These are phyloP conservation scores for Warburgia ugandensis DNA, from an alignment of 164 flowering plant genomes.

Conservation along the genomic window DNA sequence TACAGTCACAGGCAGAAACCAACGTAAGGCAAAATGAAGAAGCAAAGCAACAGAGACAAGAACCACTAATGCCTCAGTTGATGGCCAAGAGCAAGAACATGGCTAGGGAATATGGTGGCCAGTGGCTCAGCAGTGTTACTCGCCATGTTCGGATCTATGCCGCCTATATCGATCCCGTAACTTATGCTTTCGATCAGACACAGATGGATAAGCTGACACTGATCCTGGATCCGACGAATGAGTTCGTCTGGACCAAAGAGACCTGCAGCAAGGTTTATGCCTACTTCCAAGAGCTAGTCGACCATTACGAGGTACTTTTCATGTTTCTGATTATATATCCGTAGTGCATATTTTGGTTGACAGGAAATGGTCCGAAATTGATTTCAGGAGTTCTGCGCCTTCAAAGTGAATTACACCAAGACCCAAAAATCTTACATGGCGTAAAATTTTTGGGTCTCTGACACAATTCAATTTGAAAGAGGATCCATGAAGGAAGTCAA, in stretches of 20 bases:
- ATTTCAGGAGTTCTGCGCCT: no score
- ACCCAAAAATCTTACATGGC: no score
- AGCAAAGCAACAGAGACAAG: not conserved
- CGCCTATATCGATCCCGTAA: constrained; percentile 74
- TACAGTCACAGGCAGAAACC: not conserved
- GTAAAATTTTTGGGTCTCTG: no score
- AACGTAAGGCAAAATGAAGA: not conserved
- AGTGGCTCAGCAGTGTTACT: constrained; percentile 74
- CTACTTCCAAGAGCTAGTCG: constrained; percentile 85
- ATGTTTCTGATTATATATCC: not conserved
- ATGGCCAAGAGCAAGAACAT: constrained; percentile 56
- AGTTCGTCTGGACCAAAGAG: constrained; percentile 79
- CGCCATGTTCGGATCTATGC: constrained; percentile 82
- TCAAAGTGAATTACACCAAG: no score
- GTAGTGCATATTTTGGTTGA: not conserved
- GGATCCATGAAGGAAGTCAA: no score
- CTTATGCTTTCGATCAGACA: constrained; percentile 75
- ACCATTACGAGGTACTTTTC: constrained; percentile 72
- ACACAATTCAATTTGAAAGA: no score
- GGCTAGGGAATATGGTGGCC: constrained; percentile 65
- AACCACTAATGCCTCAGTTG: constrained; percentile 1
- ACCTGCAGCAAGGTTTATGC: constrained; percentile 60
- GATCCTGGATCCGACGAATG: constrained; percentile 73
- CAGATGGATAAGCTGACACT: constrained; percentile 89
- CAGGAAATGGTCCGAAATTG: no score